These are phyloP conservation scores for Boeremia exigua DNA, from an alignment of 2,329 filamentous ascomycete genomes.

Conservation along the genomic window DNA sequence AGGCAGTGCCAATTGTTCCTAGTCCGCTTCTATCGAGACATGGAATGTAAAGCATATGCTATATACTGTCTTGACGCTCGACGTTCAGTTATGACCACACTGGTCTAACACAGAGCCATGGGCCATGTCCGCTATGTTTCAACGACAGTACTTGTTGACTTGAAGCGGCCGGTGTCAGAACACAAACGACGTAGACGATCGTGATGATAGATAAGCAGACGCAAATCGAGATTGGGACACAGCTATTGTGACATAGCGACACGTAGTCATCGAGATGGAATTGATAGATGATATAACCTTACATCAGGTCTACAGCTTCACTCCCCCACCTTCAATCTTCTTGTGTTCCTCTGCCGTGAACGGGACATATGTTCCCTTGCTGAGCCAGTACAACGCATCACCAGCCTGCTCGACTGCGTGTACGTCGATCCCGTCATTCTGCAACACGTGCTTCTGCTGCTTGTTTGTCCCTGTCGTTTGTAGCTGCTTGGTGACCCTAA, in stretches of 20 bases:
- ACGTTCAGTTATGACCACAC: neutral
- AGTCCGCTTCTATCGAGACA: slow-evolving; percentile 29
- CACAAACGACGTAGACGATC: no score
- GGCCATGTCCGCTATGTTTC: neutral
- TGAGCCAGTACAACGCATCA: slow-evolving; percentile 52
- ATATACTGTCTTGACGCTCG: neutral
- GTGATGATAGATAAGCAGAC: no score
- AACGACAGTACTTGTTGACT: neutral
- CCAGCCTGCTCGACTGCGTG: slow-evolving; percentile 43
- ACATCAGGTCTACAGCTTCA: slow-evolving; percentile 34
- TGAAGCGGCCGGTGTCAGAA: neutral
- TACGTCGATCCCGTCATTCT: slow-evolving; percentile 52
- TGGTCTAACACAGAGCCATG: neutral
- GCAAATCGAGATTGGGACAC: no score
- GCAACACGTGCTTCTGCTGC: slow-evolving; percentile 52
- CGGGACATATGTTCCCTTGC: slow-evolving; percentile 32
- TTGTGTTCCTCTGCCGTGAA: slow-evolving; percentile 37
- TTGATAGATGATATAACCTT: neutral
- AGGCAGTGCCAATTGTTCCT: slow-evolving; percentile 48
- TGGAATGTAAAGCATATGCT: slow-evolving; percentile 15
- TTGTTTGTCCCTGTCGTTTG: slow-evolving; percentile 57
- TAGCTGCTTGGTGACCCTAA: slow-evolving; percentile 49
- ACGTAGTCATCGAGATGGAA: neutral
- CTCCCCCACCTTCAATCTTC: slow-evolving; percentile 31
- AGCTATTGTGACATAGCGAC: no score